phyloP scores from a whole-genome alignment of 352 stramenopile genomes.

The Plasmopara muralis region DNA sequence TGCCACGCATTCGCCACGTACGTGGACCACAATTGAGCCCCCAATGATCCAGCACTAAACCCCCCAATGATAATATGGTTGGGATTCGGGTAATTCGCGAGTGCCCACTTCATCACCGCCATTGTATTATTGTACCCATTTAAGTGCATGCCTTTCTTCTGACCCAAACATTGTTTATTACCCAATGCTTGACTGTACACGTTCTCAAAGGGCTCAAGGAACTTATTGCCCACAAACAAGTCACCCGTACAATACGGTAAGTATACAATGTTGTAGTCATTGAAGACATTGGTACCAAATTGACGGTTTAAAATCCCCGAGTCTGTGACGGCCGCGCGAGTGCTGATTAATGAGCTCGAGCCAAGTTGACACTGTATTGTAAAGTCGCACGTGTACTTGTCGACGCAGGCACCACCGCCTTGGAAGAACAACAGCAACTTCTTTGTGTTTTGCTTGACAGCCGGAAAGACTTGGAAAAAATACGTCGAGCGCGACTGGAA shows the following conservation, averaged over 20 bases:
- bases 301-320: conserved; percentile 42
- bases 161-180: conserved; percentile 24
- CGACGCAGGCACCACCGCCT: conserved; percentile 45
- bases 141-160: conserved; percentile 40
- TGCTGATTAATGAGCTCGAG: conserved; percentile 29
- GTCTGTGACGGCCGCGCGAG: conserved; percentile 29
- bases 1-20: conserved; percentile 41
- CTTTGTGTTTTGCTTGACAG: conserved; percentile 28
- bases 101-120: conserved; percentile 47
- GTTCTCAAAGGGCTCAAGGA: conserved; percentile 17
- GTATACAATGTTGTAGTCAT: conserved; percentile 66
- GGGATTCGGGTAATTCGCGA: conserved; percentile 44
- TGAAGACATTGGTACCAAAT: conserved; percentile 43
- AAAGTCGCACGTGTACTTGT: conserved; percentile 52
- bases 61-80: conserved; percentile 43
- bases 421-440: conserved; percentile 60
- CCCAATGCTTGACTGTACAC: conserved; percentile 26
- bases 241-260: conserved; percentile 9
- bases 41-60: conserved; percentile 44
- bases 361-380: conserved; percentile 35
- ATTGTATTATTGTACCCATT: conserved; percentile 56
- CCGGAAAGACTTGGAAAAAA: conserved; percentile 49
- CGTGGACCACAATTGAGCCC: conserved; percentile 29
- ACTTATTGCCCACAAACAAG: neutral
- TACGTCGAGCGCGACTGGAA: conserved; percentile 36